Evolutionary conservation across 345 rosid genomes (phyloP), one percentile per base, ranked within the genome.

Genomic region (Linum lewisii): DNA sequence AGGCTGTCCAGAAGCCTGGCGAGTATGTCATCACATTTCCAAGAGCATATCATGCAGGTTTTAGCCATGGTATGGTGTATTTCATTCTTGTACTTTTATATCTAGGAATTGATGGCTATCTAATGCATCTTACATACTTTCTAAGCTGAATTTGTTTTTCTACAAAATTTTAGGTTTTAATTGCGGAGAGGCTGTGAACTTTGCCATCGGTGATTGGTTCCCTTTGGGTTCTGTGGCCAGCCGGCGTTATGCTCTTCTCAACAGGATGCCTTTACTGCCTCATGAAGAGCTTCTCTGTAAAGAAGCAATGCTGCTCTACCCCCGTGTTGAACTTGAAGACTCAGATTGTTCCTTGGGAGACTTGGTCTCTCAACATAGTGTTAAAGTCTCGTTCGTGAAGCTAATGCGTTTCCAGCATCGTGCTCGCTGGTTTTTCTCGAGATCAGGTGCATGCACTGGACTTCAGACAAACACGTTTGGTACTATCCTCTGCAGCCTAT

Each of bases 121-220:
- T 14, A 16, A 42, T 42, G 47, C 47, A 5, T 34, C 5, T 34
- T 42, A 11, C 47, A 42, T 29, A 29, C 7, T 1, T 29, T 29
- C 34, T 29, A 29, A 1, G 5, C 34, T 29, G 34, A 4, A 29
- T 29, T 29, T 29, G 14, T 16, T 42, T n/a, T 42, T 16, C 47
- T 42, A 42, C 16, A 16, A 42, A 59, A n/a, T 13, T 78, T 42
- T 57, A 94, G 99, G 99, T 54, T 94, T 94, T 71, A 94, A 94
- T 72, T 94, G 99, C 67, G 99, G 99, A 4, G 99, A 94, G 83
- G 99, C 99, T 61, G 99, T 94, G 69, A 94, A 94, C 76, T 94
- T 94, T 76, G 99, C 97, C 23, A 85, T 82, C 79, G 87, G 89
- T 58, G 93, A 94, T 66, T 94, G 99, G 99, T 94, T 94, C 75